A percentile compares a stretch with the other conserved stretches of the same genome.
Evolutionary conservation across 495 filamentous ascomycete species (phyloP).

Genomic region (Margaritispora aquatica): DNA sequence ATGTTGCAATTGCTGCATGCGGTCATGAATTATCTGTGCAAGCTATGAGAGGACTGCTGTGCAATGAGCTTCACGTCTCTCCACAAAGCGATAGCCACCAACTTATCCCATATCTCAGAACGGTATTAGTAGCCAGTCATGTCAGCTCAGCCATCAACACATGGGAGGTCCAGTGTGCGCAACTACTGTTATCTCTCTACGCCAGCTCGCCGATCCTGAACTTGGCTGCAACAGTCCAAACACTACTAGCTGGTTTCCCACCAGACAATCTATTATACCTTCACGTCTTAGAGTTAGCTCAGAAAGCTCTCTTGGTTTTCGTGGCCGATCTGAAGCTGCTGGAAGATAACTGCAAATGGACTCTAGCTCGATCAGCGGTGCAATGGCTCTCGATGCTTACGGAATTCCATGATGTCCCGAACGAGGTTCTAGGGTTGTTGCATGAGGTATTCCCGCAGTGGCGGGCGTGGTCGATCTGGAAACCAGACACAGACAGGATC

Average conservation of each 20-base stretch:
- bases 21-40: constrained; percentile 3
- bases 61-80: not conserved
- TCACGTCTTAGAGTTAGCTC: not conserved
- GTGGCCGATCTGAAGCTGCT: not conserved
- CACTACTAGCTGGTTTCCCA: not conserved
- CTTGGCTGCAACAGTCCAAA: not conserved
- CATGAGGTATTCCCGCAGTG: constrained; percentile 1
- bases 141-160: not conserved
- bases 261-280: not conserved
- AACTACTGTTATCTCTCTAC: not conserved
- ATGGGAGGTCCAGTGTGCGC: not conserved
- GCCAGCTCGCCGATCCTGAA: not conserved
- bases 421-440: not conserved
- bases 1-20: constrained; percentile 11
- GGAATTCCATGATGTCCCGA: not conserved
- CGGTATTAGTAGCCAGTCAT: not conserved
- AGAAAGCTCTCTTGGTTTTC: not conserved
- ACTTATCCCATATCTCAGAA: not conserved
- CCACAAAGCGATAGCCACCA: not conserved
- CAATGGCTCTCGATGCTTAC: not conserved
- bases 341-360: not conserved
- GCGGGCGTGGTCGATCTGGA: constrained; percentile 6
- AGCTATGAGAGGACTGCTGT: not conserved
- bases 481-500: not conserved
- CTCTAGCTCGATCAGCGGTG: not conserved